A percentile compares a stretch with the other conserved stretches of the same genome.
These are phyloP conservation scores for Micromonas pusilla DNA, from an alignment of 139 green algal genomes.

Conservation along the genomic window DNA sequence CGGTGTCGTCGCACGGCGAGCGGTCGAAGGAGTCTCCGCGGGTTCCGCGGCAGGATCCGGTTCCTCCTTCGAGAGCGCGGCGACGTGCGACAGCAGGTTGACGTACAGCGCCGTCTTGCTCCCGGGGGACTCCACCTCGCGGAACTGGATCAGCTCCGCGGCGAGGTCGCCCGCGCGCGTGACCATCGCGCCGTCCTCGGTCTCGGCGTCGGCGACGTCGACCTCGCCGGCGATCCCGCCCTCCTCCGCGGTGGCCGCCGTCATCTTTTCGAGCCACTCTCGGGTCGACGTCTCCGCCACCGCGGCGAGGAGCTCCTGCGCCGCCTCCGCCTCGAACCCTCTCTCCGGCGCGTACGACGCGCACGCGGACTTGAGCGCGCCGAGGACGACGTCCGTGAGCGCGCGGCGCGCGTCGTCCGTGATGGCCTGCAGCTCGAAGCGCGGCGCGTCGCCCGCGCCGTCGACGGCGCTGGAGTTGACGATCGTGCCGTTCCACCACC, in stretches of 20 bases:
- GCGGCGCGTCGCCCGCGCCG: too few relatives aligned
- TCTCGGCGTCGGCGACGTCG: background rate
- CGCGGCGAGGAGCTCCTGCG: background rate
- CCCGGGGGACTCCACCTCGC: background rate
- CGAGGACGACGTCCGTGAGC: background rate
- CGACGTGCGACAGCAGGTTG: background rate
- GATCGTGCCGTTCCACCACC: background rate
- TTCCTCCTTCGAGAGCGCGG: background rate
- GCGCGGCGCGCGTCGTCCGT: background rate
- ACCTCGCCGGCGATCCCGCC: background rate
- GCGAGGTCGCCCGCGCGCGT: background rate
- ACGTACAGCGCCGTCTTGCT: constrained; percentile 10
- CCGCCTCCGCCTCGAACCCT: background rate
- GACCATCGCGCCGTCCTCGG: background rate
- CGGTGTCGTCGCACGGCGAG: too few relatives aligned
- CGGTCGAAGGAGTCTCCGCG: too few relatives aligned
- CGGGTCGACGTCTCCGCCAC: background rate
- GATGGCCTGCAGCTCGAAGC: background rate
- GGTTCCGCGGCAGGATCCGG: too few relatives aligned
- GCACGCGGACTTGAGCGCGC: background rate
- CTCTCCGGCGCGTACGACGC: background rate
- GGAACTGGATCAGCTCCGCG: background rate
- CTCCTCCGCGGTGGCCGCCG: background rate
- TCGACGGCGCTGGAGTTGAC: too few relatives aligned
- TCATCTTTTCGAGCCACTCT: background rate